Evolutionary conservation across 2,329 filamentous ascomycete species (phyloP), one percentile per base, ranked within the genome.

Genomic region (Proliferodiscus dingleyae): DNA sequence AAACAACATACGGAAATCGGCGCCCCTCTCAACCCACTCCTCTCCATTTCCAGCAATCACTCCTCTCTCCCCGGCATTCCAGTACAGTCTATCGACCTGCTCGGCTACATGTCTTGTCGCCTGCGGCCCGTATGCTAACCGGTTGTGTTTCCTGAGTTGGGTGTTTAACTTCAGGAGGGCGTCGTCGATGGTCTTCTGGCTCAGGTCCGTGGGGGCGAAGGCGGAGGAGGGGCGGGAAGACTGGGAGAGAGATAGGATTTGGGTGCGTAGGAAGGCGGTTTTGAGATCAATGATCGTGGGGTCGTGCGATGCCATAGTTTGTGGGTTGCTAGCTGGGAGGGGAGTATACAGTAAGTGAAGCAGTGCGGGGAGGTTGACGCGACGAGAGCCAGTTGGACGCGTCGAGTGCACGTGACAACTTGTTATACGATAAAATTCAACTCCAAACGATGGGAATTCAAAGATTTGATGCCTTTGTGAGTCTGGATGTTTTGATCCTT

Each of bases 91-190:
- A 64, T 86, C 81, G 33, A 89, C 80, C 67, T 89, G 84, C 68
- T 87, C 83, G 2, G 84, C 83, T 15, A 88, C 75, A 57, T 86
- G 81, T 28, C 83, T 75, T 41, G 75, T 79, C n/a, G 83, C 81
- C 55, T 85, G 81, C 0, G 81, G 75, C 13, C 80, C 75, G 61
- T 87, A 87, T 4, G 80, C 80, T 45, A 80, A 74, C 28, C 77
- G 77, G 23, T 74, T 74, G 61, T 89, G 85, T 54, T 83, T 80
- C 53, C 77, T 74, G 11, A 87, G 66, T 13, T 72, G 66, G 49
- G 80, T 75, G 60, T 86, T 85, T 10, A 86, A 68, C 32, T 72
- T 72, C 52, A 70, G 68, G 4, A 83, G 61, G 10, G 72, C 77
- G 50, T 82, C 77, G 54, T 81, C 75, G 45, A 83, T 80, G 52